Conservation (phyloP, 1,284 basidiomycete species). For the Marasmius sp. region DNA sequence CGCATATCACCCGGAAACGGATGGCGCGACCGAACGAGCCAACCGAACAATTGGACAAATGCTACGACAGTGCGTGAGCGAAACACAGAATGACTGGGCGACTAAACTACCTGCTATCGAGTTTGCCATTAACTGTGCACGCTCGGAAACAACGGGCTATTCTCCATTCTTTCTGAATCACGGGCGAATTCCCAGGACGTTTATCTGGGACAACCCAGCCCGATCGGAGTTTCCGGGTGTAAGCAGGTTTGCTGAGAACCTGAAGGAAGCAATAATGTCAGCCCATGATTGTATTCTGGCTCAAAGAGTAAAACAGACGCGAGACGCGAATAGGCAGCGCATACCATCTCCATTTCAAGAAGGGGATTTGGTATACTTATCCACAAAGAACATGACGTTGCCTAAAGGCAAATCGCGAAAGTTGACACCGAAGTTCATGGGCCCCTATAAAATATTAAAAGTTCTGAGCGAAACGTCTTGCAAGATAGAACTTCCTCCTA, state of each 20-base stretch:
- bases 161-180: conserved; percentile 34
- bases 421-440: conserved; percentile 30
- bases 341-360: conserved; percentile 16
- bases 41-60: conserved; percentile 22
- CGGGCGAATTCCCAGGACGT: conserved; percentile 24
- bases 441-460: conserved; percentile 26
- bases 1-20: conserved; percentile 24
- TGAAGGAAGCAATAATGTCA: conserved; percentile 20
- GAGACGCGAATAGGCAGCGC: conserved; percentile 21
- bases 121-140: conserved; percentile 19
- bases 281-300: conserved; percentile 30
- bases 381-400: conserved; percentile 27
- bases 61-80: conserved; percentile 14
- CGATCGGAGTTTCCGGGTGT: conserved; percentile 24
- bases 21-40: conserved; percentile 21
- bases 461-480: conserved; percentile 26
- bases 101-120: conserved; percentile 21
- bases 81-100: conserved; percentile 18
- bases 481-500: conserved; percentile 21
- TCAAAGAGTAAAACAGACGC: conserved; percentile 28
- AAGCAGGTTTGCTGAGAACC: conserved; percentile 13
- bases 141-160: conserved; percentile 27
- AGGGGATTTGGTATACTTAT: conserved; percentile 29
- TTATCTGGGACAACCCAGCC: conserved; percentile 24
- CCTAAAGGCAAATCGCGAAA: conserved; percentile 27